A percentile compares a stretch with the other conserved stretches of the same genome.
Conservation (phyloP, 1,139 yeast genomes). For the Chernovozyma sophiae-reginae region DNA sequence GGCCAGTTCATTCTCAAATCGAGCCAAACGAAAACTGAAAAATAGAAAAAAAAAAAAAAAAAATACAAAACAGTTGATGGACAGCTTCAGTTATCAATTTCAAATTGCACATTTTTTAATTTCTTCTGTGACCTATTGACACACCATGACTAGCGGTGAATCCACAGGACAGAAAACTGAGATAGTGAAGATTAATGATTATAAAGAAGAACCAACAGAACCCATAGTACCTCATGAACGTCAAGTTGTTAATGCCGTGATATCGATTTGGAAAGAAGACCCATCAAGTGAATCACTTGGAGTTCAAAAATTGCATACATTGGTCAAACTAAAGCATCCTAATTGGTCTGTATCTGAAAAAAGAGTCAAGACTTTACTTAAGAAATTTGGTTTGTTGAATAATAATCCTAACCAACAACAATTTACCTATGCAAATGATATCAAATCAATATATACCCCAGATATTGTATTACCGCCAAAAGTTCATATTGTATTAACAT, state of each 20-base stretch:
- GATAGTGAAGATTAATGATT: constrained; percentile 32
- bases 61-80: no score
- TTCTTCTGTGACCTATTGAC: no score
- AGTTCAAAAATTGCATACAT: constrained; percentile 47
- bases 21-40: no score
- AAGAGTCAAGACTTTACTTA: constrained; percentile 50
- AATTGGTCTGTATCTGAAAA: constrained; percentile 64
- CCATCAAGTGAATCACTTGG: constrained; percentile 60
- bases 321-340: constrained; percentile 49
- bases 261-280: constrained; percentile 65
- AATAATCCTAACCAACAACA: constrained; percentile 28
- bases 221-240: constrained; percentile 57
- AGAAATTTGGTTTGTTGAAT: constrained; percentile 48
- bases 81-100: no score
- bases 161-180: constrained; percentile 17
- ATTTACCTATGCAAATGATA: constrained; percentile 49
- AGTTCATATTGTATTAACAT: constrained; percentile 40
- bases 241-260: constrained; percentile 59
- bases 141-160: constrained; percentile 3
- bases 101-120: no score
- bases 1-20: no score
- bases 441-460: constrained; percentile 52
- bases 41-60: no score
- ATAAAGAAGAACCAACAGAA: constrained; percentile 20
- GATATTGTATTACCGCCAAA: constrained; percentile 45